These are phyloP conservation scores for Taxawa tesnikishii DNA, from an alignment of 2,329 filamentous ascomycete species.

Conservation along the genomic window DNA sequence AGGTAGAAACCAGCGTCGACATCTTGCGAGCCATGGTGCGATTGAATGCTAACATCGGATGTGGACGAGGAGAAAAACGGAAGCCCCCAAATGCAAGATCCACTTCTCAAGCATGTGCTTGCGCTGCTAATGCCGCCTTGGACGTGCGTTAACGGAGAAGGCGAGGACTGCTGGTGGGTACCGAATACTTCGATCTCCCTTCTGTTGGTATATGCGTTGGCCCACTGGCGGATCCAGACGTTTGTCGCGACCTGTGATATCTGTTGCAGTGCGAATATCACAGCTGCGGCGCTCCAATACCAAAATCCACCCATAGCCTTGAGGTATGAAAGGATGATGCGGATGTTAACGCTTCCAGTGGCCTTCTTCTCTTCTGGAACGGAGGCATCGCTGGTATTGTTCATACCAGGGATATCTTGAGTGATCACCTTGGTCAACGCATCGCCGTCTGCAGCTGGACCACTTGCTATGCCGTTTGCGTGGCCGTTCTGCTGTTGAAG, in stretches of 20 bases:
- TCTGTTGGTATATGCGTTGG: conserved; percentile 63
- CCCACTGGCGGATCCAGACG: conserved; percentile 91
- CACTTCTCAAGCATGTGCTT: conserved; percentile 36
- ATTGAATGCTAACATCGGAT: conserved; percentile 5
- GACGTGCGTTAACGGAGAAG: conserved; percentile 28
- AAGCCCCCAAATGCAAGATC: conserved; percentile 36
- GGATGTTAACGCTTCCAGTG: conserved; percentile 75
- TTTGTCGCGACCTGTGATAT: conserved; percentile 78
- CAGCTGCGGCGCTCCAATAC: conserved; percentile 71
- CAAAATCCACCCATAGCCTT: conserved; percentile 89
- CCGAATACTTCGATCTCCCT: conserved; percentile 24
- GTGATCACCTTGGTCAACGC: conserved; percentile 34
- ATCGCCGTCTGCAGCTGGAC: conserved; percentile 20
- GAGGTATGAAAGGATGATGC: conserved; percentile 77
- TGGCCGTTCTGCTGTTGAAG: conserved; percentile 19
- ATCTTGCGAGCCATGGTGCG: conserved; percentile 23
- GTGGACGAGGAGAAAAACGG: conserved; percentile 13
- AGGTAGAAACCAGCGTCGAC: conserved; percentile 82
- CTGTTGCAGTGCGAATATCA: conserved; percentile 74
- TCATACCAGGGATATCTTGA: conserved; percentile 23
- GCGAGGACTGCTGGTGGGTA: conserved; percentile 20
- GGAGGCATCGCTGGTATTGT: conserved; percentile 20
- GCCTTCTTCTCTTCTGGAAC: conserved; percentile 59
- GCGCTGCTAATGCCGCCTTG: conserved; percentile 27
- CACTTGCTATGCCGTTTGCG: conserved; percentile 26